phyloP scores from a whole-genome alignment of 2,329 filamentous ascomycete species.

The Dactylellina haptotyla region DNA sequence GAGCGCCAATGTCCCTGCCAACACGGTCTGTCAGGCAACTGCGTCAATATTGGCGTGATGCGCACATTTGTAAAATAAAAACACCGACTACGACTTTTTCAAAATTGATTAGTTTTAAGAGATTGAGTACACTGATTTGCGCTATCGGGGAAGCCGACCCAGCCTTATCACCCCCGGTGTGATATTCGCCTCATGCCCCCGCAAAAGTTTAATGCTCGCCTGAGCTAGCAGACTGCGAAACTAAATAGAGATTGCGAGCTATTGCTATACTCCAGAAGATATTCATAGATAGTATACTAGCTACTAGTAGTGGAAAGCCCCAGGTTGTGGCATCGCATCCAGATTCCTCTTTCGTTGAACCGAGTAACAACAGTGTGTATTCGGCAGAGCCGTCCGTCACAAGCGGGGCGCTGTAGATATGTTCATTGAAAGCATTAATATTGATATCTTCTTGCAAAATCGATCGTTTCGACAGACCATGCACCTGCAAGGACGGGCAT shows the following conservation, averaged over 20 bases:
- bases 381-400: no score
- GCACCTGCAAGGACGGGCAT: background rate
- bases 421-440: background rate
- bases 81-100: slow-evolving; percentile 26
- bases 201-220: slow-evolving; percentile 17
- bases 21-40: slow-evolving; percentile 19
- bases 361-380: no score
- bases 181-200: slow-evolving; percentile 10
- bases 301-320: no score
- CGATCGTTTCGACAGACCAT: background rate
- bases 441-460: background rate
- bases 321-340: no score
- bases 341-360: no score
- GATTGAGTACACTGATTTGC: background rate
- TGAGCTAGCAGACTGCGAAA: background rate
- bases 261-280: slow-evolving; percentile 3
- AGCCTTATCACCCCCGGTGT: slow-evolving; percentile 2
- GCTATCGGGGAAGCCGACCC: slow-evolving; percentile 10
- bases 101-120: background rate
- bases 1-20: slow-evolving; percentile 17
- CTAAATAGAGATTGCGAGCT: background rate
- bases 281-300: no score
- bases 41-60: slow-evolving; percentile 24
- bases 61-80: slow-evolving; percentile 24
- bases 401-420: no score